Base-by-base conservation (phyloP, 2,329 filamentous ascomycete genomes). In the Piedraia hortae region DNA sequence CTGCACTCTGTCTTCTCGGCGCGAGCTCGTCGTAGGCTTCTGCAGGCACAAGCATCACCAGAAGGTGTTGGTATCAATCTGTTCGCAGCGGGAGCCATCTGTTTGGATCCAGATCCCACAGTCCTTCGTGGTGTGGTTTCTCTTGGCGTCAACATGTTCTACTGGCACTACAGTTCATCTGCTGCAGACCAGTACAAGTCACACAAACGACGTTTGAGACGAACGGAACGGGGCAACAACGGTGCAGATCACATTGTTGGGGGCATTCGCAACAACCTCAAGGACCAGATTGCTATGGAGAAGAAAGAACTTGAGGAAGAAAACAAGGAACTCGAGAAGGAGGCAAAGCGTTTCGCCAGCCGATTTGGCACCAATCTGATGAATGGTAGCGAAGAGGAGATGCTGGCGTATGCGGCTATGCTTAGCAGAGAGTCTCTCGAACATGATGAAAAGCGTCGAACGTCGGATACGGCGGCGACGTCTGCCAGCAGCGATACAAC, bases 121-220 rank as follows among this genome's bases (percentile, higher is more conserved):
- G 55, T 71, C 1, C 58, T 97, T 8, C 68, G 82, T 16, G 85
- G 85, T 4, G 64, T 90, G 28, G 67, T 91, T 1, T 71, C 80
- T 1, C 64, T 90, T 22, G 85, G 85, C 6, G 73, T 72, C 0
- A 72, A 82, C 36, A 49, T 97, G 10, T 71, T 77, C 7, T 93
- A 78, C 43, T 97, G 85, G 85, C 68, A 73, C 3, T 93, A 88
- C 41, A 88, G 74, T 42, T 82, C 78, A n/a, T 59, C 59, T 12
- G 59, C 59, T 6, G 69, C 69, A 1, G 67, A 71, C 35, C 66
- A 77, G 28, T 63, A 69, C 27, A 61, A 69, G 22, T 66, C 65
- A 25, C 72, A 62, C 29, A 90, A 88, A 45, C 70, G 78, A n/a
- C 67, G 65, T 5, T 48, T 69, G 8, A 68, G 75, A 16, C 67